Conservation (phyloP, 2,329 filamentous ascomycete species). For the Rhynchosporium agropyri region DNA sequence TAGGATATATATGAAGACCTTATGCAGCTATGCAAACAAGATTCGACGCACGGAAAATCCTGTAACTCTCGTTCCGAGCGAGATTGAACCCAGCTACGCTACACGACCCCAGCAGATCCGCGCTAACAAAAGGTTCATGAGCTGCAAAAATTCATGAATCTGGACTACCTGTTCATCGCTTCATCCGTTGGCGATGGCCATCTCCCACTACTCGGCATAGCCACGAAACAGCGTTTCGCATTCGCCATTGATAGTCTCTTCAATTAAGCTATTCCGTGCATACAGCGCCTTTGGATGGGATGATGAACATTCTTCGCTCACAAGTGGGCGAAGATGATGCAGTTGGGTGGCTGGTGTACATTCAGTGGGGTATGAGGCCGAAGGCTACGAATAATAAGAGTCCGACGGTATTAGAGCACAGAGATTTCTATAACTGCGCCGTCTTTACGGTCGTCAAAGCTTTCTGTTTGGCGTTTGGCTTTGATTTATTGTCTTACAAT, state of each 20-base stretch:
- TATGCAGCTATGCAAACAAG: background rate
- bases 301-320: background rate
- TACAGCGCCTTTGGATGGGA: background rate
- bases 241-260: background rate
- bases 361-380: background rate
- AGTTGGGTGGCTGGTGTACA: background rate
- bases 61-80: no score
- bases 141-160: background rate
- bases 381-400: background rate
- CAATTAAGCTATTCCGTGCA: background rate
- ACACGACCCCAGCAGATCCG: background rate
- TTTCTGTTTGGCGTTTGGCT: constrained; percentile 10
- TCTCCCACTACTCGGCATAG: background rate
- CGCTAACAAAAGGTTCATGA: background rate
- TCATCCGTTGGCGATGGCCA: background rate
- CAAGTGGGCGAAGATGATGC: background rate
- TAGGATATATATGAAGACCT: background rate
- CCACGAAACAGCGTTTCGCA: background rate
- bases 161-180: background rate
- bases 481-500: background rate
- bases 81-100: background rate
- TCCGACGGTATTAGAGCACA: background rate
- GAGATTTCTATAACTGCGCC: background rate
- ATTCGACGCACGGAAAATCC: background rate
- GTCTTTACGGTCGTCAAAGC: background rate